A percentile compares a stretch with the other conserved stretches of the same genome.
These are phyloP conservation scores for Cladobotryum protrusum DNA, from an alignment of 2,329 filamentous ascomycete genomes.

Conservation along the genomic window DNA sequence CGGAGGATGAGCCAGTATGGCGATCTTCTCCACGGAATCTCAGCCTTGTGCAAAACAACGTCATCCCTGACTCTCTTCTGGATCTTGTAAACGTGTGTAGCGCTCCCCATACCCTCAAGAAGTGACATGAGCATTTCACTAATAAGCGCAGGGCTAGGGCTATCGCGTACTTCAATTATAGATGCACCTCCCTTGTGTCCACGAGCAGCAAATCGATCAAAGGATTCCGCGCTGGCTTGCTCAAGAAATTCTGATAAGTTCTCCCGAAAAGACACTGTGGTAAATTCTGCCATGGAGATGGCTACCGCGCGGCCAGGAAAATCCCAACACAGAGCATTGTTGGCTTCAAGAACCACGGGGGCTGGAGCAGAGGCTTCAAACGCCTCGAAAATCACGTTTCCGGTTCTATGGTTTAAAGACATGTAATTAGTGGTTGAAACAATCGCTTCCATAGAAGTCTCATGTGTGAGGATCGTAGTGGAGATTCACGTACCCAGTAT, in stretches of 20 bases:
- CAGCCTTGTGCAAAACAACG: neutral
- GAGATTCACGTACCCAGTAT: no score
- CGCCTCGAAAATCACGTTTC: no score
- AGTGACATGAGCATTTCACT: neutral
- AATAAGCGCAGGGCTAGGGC: neutral
- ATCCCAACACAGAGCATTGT: constrained; percentile 48
- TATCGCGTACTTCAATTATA: neutral
- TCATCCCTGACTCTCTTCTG: no score
- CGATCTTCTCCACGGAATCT: neutral
- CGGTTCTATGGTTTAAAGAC: no score
- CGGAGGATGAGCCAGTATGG: neutral
- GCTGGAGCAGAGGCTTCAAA: no score
- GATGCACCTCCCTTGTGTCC: constrained; percentile 38
- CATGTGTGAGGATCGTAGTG: no score
- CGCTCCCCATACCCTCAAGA: neutral
- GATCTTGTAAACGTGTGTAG: neutral
- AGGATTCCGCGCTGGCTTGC: constrained; percentile 45
- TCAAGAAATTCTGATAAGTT: constrained; percentile 47
- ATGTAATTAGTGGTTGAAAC: no score
- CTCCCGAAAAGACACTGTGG: constrained; percentile 35
- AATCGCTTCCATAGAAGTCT: no score
- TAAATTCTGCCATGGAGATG: constrained; percentile 31
- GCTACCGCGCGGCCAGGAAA: constrained; percentile 51
- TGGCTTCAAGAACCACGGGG: constrained; percentile 40
- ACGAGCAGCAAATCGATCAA: constrained; percentile 47